Evolutionary conservation across 768 basidiomycete genomes (phyloP).

Genomic region (Paxillus rubicundulus): DNA sequence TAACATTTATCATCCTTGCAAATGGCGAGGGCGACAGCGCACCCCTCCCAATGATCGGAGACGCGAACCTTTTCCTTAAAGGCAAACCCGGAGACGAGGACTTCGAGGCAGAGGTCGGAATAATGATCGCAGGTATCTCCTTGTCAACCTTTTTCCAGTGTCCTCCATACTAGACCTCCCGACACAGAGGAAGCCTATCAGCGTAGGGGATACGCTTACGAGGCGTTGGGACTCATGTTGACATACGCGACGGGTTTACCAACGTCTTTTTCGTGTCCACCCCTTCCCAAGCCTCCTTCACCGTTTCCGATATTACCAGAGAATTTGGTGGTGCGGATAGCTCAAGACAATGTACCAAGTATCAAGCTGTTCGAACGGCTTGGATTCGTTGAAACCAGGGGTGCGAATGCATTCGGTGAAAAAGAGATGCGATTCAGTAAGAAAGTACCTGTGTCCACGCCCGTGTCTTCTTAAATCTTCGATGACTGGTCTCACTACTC

Average conservation of each 20-base stretch:
- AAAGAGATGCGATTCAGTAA: conserved; percentile 64
- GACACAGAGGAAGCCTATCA: conserved; percentile 60
- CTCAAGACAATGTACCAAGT: conserved; percentile 64
- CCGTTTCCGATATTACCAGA: conserved; percentile 45
- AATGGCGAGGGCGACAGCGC: conserved; percentile 25
- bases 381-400: conserved; percentile 68
- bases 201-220: conserved; percentile 61
- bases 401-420: conserved; percentile 75
- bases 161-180: neutral
- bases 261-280: conserved; percentile 9
- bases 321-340: conserved; percentile 67
- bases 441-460: too few species aligned
- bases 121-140: conserved; percentile 82
- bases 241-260: conserved; percentile 59
- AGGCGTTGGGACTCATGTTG: conserved; percentile 65
- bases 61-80: conserved; percentile 88
- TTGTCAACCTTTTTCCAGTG: neutral
- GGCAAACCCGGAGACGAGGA: conserved; percentile 42
- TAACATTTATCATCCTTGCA: conserved; percentile 87
- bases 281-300: conserved; percentile 27
- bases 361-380: conserved; percentile 72
- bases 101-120: conserved; percentile 79
- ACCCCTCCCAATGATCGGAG: conserved; percentile 76
- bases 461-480: too few species aligned
- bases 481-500: too few species aligned